Evolutionary conservation across 225 moss, liverwort and hornwort genomes (phyloP), one percentile per base, ranked within the genome.

Genomic region (Lunularia cruciata): DNA sequence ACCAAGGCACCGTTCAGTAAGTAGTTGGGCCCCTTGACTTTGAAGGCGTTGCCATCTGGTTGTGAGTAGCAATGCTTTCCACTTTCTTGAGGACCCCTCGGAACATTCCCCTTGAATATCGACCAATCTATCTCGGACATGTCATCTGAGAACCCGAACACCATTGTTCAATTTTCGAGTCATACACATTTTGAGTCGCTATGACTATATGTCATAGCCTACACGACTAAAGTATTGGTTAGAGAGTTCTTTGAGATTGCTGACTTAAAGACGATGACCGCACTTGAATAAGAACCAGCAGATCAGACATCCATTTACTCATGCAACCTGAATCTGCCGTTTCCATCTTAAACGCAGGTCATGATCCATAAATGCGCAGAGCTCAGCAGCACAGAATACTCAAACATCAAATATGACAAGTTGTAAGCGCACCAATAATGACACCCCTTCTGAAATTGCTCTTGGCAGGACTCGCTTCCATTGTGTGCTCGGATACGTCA

Each of bases 11-110:
- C 78, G 61, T 78, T 84, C 55, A 71, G 67, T 61, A 83, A 82
- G 70, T 62, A 89, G 76, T 77, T 56, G 26, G 77, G 55, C 27
- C 86, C 86, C 64, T 78, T 84, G 8, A 89, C 72, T 55, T 82
- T 80, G 43, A 86, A 89, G 47, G 38, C 63, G 72, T 66, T 83
- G 76, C 84, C 76, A 26, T 86, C 80, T 67, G 86, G 89, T 68
- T 86, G 86, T 52, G 86, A 63, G 81, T 84, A 89, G 47, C 69
- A 86, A 78, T 89, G 86, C 20, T 78, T 79, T 55, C 86, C 86
- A 65, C 86, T 82, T 72, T 78, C 75, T 65, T 79, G 65, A 38
- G 82, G 80, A 4, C 86, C 89, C 63, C 74, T 81, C 9, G 66
- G 80, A 32, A 89, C 54, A 71, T 22, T 82, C 48, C 89, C 80